phyloP scores from a whole-genome alignment of 441 rosid genomes.

The Kokia cookei region DNA sequence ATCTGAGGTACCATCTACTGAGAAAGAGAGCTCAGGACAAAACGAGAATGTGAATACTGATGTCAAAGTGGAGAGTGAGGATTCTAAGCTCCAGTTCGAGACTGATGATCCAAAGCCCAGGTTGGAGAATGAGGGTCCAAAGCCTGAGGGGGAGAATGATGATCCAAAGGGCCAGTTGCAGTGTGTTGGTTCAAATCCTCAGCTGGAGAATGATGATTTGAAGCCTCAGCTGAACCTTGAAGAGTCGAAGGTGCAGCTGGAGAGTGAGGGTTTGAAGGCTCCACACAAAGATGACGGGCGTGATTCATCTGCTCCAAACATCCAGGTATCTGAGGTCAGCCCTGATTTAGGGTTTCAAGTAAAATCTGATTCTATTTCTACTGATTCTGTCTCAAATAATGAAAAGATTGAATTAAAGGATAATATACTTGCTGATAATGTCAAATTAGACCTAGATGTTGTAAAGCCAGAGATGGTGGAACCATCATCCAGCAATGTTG shows the following conservation, averaged over 20 bases:
- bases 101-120: conserved; percentile 25
- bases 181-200: conserved; percentile 30
- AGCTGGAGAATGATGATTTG: conserved; percentile 28
- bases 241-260: conserved; percentile 34
- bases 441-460: conserved; percentile 92
- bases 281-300: conserved; percentile 36
- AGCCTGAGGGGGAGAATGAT: conserved; percentile 24
- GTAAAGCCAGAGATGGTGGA: conserved; percentile 75
- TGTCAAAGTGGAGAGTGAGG: background rate
- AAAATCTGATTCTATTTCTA: conserved; percentile 97
- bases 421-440: conserved; percentile 92
- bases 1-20: conserved; percentile 28
- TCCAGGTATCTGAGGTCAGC: conserved; percentile 99
- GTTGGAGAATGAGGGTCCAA: background rate
- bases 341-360: conserved; percentile 90
- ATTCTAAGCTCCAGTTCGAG: conserved; percentile 9
- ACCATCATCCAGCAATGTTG: conserved; percentile 58
- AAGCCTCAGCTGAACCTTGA: conserved; percentile 37
- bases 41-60: conserved; percentile 23
- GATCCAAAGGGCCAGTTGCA: conserved; percentile 19
- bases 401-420: conserved; percentile 94
- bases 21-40: conserved; percentile 31
- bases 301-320: conserved; percentile 53
- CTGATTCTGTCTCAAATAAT: conserved; percentile 98
- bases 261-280: conserved; percentile 42